A percentile compares a stretch with the other conserved stretches of the same genome.
Conservation (phyloP, 2,329 filamentous ascomycete species). For the Byssothecium circinans region DNA sequence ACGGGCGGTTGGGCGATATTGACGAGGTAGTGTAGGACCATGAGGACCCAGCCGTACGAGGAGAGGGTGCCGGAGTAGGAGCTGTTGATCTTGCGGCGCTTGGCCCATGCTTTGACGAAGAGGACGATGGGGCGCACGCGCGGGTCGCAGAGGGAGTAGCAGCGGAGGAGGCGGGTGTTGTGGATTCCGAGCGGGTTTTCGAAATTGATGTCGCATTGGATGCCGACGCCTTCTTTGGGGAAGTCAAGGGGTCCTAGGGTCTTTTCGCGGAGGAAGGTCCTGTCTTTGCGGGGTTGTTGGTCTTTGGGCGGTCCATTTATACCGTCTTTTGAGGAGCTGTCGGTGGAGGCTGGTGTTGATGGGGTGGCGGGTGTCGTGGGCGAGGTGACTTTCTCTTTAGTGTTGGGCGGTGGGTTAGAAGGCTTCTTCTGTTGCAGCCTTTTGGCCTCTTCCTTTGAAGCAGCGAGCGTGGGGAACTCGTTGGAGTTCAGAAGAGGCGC, state of each 20-base stretch:
- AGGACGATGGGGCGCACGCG: conserved; percentile 77
- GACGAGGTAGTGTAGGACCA: conserved; percentile 88
- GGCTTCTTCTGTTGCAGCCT: conserved; percentile 3
- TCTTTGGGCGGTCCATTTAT: conserved; percentile 14
- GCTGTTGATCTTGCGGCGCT: conserved; percentile 80
- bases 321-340: background rate
- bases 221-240: conserved; percentile 73
- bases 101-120: conserved; percentile 91
- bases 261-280: conserved; percentile 51
- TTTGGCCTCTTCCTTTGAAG: conserved; percentile 2
- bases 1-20: conserved; percentile 81
- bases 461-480: conserved; percentile 7
- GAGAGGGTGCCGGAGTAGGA: conserved; percentile 84
- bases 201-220: conserved; percentile 92
- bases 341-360: background rate
- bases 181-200: conserved; percentile 79
- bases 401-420: conserved; percentile 1
- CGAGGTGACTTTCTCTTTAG: conserved; percentile 24
- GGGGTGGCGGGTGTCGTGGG: conserved; percentile 19
- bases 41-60: conserved; percentile 88
- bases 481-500: conserved; percentile 11
- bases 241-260: conserved; percentile 67
- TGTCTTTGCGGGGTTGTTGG: conserved; percentile 28
- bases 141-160: conserved; percentile 77
- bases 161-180: conserved; percentile 79